Evolutionary conservation across 352 stramenopile genomes (phyloP).

Genomic region (Phytophthora ohioensis): DNA sequence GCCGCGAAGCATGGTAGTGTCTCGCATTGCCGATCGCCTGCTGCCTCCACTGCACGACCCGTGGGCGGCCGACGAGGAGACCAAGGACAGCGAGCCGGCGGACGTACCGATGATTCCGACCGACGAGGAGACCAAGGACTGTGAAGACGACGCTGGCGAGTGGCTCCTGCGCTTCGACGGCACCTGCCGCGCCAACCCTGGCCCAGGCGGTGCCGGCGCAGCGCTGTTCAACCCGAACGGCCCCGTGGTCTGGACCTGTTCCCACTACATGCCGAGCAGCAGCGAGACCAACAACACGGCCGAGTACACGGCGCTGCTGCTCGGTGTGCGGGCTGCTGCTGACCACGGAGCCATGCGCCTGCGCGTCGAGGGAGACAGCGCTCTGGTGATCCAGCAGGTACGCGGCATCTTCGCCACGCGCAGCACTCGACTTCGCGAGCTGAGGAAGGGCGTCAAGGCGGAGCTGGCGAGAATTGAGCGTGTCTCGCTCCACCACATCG

Average conservation of each 20-base stretch:
- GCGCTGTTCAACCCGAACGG: conserved; percentile 20
- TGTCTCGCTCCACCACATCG: conserved; percentile 25
- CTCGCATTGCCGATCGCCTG: not conserved
- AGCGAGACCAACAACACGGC: conserved; percentile 38
- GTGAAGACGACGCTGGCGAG: not conserved
- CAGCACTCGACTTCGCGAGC: not conserved
- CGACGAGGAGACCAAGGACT: not conserved
- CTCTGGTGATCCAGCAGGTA: conserved; percentile 18
- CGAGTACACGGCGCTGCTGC: conserved; percentile 38
- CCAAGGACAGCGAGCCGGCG: not conserved
- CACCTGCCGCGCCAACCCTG: conserved; percentile 22
- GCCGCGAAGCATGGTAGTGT: not conserved
- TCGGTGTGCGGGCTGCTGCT: conserved; percentile 13
- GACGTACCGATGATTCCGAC: not conserved
- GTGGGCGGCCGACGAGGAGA: not conserved
- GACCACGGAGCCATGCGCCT: conserved; percentile 9
- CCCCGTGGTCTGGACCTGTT: conserved; percentile 24
- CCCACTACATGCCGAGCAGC: conserved; percentile 13
- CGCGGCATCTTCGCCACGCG: conserved; percentile 2
- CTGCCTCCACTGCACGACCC: not conserved
- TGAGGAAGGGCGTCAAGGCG: not conserved
- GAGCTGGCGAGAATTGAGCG: conserved; percentile 1
- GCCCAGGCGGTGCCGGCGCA: conserved; percentile 13
- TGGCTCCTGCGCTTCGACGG: conserved; percentile 17
- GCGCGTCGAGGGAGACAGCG: conserved; percentile 25